Percentiles rank a stretch among this genome's conserved stretches.
Conservation (phyloP, 768 basidiomycete species). For the Mrakia blollopis region DNA sequence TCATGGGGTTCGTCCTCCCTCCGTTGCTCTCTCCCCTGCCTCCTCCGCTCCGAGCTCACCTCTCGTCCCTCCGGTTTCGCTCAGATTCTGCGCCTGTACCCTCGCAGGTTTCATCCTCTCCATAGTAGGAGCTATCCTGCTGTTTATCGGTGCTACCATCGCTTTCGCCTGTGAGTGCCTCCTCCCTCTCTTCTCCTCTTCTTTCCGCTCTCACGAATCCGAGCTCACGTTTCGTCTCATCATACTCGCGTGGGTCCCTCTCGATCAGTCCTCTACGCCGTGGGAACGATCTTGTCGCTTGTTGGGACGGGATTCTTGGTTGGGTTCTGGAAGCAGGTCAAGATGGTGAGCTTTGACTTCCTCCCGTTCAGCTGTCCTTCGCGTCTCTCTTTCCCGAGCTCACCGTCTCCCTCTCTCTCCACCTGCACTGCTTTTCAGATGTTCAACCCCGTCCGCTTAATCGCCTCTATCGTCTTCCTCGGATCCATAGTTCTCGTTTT, state of each 20-base stretch:
- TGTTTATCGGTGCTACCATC: constrained; percentile 64
- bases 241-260: constrained; percentile 8
- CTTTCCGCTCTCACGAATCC: too few relatives aligned
- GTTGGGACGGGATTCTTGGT: constrained; percentile 86
- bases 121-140: constrained; percentile 67
- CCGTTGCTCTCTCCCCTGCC: too few relatives aligned
- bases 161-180: constrained; percentile 66
- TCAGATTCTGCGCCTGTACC: constrained; percentile 26
- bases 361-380: neutral
- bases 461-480: constrained; percentile 44
- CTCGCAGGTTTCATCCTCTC: constrained; percentile 72
- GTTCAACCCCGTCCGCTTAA: constrained; percentile 80
- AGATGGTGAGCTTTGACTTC: constrained; percentile 55
- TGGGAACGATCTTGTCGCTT: constrained; percentile 77
- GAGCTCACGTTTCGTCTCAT: neutral
- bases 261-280: constrained; percentile 67
- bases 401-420: neutral
- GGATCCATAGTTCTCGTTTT: constrained; percentile 76
- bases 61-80: too few relatives aligned
- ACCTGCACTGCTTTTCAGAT: constrained; percentile 54
- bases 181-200: neutral
- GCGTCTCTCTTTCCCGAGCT: neutral
- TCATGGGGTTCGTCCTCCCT: constrained; percentile 15
- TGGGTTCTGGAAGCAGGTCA: constrained; percentile 59
- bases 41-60: neutral